These are phyloP conservation scores for Anthracocystis walkeri DNA, from an alignment of 1,284 basidiomycete species.

Conservation along the genomic window DNA sequence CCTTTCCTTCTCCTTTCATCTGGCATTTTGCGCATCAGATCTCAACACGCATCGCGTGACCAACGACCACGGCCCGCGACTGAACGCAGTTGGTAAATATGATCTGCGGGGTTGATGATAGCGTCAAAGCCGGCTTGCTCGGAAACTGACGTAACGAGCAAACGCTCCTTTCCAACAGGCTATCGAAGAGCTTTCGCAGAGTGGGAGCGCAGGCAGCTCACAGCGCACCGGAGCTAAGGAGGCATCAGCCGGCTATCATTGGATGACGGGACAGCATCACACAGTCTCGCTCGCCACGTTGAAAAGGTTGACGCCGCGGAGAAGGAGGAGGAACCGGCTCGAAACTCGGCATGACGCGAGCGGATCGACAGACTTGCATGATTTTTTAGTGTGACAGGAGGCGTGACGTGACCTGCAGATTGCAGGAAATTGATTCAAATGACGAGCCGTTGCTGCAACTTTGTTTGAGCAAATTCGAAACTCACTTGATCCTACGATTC, in stretches of 20 bases:
- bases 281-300: neutral
- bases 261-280: neutral
- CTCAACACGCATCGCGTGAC: slow-evolving; percentile 50
- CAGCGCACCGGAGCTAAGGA: slow-evolving; percentile 2
- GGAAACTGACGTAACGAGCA: slow-evolving; percentile 3
- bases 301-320: slow-evolving; percentile 11
- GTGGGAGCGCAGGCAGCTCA: slow-evolving; percentile 12
- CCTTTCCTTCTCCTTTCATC: neutral
- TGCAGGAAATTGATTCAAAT: neutral
- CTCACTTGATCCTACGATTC: neutral
- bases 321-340: neutral
- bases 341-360: slow-evolving; percentile 9
- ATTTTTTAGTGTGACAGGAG: slow-evolving; percentile 10
- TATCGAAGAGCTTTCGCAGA: slow-evolving; percentile 40
- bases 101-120: neutral
- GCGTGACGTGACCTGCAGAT: slow-evolving; percentile 12
- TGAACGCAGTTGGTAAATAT: slow-evolving; percentile 46
- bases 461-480: neutral
- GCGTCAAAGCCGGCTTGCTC: neutral
- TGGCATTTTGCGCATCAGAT: slow-evolving; percentile 13
- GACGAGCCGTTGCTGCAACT: neutral
- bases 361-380: neutral
- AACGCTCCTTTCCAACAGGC: slow-evolving; percentile 1
- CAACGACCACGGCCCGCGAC: slow-evolving; percentile 46
- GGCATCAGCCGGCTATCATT: neutral